Conservation (phyloP, 352 stramenopile genomes). For the Pythium guiyangense region DNA sequence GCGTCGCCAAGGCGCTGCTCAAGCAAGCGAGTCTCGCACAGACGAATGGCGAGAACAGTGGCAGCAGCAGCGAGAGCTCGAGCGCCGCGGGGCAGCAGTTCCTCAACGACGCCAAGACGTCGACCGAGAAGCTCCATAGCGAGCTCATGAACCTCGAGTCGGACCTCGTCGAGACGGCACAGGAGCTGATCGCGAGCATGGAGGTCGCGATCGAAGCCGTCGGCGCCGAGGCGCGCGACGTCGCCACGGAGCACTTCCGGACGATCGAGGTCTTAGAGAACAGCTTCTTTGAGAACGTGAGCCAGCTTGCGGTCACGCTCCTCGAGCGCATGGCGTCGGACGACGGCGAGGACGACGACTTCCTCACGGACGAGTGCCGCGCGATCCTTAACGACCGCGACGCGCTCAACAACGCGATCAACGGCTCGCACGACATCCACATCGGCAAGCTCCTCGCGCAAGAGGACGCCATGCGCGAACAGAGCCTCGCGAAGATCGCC, state of each 20-base stretch:
- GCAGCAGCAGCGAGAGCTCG: constrained; percentile 27
- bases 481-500: constrained; percentile 68
- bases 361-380: constrained; percentile 73
- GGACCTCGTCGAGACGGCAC: constrained; percentile 68
- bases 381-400: constrained; percentile 80
- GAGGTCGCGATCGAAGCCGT: constrained; percentile 63
- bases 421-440: constrained; percentile 90
- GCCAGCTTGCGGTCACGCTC: constrained; percentile 66
- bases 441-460: constrained; percentile 85
- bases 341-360: constrained; percentile 76
- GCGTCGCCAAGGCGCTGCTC: constrained; percentile 68
- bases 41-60: constrained; percentile 15
- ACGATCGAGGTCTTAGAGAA: constrained; percentile 89
- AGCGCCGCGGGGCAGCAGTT: constrained; percentile 48
- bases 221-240: constrained; percentile 51
- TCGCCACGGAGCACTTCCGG: constrained; percentile 84
- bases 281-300: constrained; percentile 88
- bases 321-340: constrained; percentile 76
- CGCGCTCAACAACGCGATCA: constrained; percentile 84
- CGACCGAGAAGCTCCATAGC: constrained; percentile 81
- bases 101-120: constrained; percentile 76
- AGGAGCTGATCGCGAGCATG: constrained; percentile 59
- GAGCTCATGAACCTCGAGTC: constrained; percentile 90
- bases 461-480: constrained; percentile 82
- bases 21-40: constrained; percentile 38